These are phyloP conservation scores for Monosporascus sp. DNA, from an alignment of 2,329 filamentous ascomycete species.

Conservation along the genomic window DNA sequence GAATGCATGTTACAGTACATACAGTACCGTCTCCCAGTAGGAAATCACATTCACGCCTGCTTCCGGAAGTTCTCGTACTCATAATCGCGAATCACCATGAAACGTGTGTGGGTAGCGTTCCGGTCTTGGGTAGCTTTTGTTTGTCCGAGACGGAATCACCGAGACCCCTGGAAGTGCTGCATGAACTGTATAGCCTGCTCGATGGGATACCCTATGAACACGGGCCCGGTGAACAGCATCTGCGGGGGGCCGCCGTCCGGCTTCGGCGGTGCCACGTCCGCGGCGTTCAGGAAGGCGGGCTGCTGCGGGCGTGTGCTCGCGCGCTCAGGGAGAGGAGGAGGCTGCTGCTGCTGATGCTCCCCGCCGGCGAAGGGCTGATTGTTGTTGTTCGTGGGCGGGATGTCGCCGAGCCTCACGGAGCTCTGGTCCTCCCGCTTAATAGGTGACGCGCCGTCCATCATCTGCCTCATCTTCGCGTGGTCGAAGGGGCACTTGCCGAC, in stretches of 20 bases:
- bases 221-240: constrained; percentile 87
- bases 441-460: constrained; percentile 25
- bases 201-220: constrained; percentile 86
- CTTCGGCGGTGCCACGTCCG: constrained; percentile 26
- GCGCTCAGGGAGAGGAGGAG: background rate
- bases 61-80: too few relatives aligned
- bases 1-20: too few relatives aligned
- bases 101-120: too few relatives aligned
- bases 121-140: too few relatives aligned
- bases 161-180: constrained; percentile 46
- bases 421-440: constrained; percentile 20
- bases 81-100: too few relatives aligned
- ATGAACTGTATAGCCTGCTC: constrained; percentile 76
- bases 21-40: too few relatives aligned
- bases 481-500: constrained; percentile 56
- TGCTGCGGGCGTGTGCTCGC: constrained; percentile 25
- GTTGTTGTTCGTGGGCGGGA: constrained; percentile 8
- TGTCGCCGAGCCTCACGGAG: constrained; percentile 13
- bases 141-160: too few relatives aligned
- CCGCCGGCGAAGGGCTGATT: constrained; percentile 3
- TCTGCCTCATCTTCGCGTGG: constrained; percentile 38
- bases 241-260: constrained; percentile 42
- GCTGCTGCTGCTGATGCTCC: constrained; percentile 3
- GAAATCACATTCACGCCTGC: too few relatives aligned
- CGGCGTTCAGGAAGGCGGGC: constrained; percentile 49